Conservation (phyloP, 179 eudicot genomes). For the Amaranthus tricolor region DNA sequence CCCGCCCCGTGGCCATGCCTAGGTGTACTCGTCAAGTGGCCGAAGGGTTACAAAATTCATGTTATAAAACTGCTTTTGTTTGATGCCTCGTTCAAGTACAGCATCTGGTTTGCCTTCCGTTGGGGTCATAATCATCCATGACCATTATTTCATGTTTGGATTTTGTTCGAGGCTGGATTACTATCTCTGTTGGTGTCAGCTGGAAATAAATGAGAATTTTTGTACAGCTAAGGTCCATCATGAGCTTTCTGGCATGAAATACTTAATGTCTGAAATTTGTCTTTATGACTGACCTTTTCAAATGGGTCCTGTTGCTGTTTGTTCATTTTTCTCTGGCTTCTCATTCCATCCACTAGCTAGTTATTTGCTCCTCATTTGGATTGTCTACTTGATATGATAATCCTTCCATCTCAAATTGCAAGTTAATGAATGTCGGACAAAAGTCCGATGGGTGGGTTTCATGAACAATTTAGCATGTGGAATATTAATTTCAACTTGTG, state of each 20-base stretch:
- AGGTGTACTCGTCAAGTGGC: too few species aligned
- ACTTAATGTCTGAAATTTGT: not conserved
- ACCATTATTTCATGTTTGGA: not conserved
- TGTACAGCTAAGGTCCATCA: not conserved
- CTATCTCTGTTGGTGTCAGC: not conserved
- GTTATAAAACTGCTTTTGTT: not conserved
- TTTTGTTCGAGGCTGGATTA: not conserved
- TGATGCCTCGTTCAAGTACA: not conserved
- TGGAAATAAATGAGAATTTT: not conserved
- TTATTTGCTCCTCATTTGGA: too few species aligned
- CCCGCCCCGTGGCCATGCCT: too few species aligned
- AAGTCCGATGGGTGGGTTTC: too few species aligned
- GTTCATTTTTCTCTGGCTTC: not conserved
- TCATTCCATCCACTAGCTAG: too few species aligned
- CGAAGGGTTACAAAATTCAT: not conserved
- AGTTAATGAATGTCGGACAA: too few species aligned
- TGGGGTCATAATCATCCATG: not conserved
- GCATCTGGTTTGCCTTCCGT: not conserved
- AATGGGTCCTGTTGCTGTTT: not conserved
- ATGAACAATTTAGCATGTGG: too few species aligned
- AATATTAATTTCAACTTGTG: too few species aligned
- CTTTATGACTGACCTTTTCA: not conserved
- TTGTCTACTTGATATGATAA: too few species aligned
- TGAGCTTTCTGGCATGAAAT: not conserved
- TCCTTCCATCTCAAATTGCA: too few species aligned